Base-by-base conservation (phyloP, 805 yeast species). In the Hanseniaspora hatyaiensis region DNA sequence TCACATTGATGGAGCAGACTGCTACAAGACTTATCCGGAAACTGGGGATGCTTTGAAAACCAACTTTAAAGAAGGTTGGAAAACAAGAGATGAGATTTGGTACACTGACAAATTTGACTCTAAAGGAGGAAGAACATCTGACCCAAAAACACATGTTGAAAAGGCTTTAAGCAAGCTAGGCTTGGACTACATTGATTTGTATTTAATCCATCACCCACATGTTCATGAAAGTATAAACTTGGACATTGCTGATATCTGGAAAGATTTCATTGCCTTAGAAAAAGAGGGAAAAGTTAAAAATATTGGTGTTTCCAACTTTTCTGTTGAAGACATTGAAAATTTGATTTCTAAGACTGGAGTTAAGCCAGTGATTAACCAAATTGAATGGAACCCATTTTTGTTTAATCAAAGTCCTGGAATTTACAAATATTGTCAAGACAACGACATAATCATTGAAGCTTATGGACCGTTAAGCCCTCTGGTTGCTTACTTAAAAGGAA, bases 391-490 rank as follows among this genome's bases (percentile, higher is more conserved):
- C 59, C 50, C 84, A 0, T 74, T 75, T 56, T 67, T 78, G 53
- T 83, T 77, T 54, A 88, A 84, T 65, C 83, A 79, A 57, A 65
- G 79, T 2, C 73, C 75, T 1, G 80, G 75, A 2, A 65, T 70
- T 48, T 68, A 70, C 40, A 71, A 75, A 12, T 80, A 67, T 56
- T 66, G 73, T 50, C 59, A 72, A 53, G 56, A 70, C 37, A 55
- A 80, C 44, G 64, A 61, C 29, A 78, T 81, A 51, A 56, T 68
- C 26, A 53, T 81, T 12, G 82, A 76, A 57, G 86, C 84, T 1
- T 82, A 79, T 60, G 70, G 78, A 5, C 86, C 89, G 20, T 66
- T 82, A 52, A 75, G 76, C 13, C 84, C 87, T 4, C 58, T 81
- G 33, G 42, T 45, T 6, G 29, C 36, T 4, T 23, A 30, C 19